Conservation (phyloP, 345 rosid species). For the Camelina laxa region DNA sequence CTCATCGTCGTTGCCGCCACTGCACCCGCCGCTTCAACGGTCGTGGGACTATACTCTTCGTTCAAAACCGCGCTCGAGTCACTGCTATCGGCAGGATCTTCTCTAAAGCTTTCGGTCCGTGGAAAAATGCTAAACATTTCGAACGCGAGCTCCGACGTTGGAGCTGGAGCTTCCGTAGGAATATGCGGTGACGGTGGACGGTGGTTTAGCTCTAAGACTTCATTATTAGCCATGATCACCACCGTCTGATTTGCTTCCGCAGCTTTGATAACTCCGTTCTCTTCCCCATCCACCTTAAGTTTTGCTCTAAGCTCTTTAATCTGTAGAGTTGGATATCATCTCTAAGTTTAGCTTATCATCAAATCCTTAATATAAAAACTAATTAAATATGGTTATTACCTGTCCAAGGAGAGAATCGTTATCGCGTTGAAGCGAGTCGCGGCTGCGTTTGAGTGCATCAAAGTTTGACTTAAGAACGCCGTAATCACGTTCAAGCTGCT, state of each 20-base stretch:
- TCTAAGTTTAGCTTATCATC: neutral
- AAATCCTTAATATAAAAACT: too few relatives aligned
- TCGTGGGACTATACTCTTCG: conserved; percentile 59
- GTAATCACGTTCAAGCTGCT: conserved; percentile 80
- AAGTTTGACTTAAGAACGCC: conserved; percentile 61
- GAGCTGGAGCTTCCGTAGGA: conserved; percentile 33
- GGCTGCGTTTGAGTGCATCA: conserved; percentile 65
- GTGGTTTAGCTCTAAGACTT: conserved; percentile 31
- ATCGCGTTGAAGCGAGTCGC: conserved; percentile 72
- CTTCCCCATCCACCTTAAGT: conserved; percentile 26
- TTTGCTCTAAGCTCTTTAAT: conserved; percentile 42
- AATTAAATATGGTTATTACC: conserved; percentile 48
- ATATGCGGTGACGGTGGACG: conserved; percentile 17
- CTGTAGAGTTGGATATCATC: conserved; percentile 1
- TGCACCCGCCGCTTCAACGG: conserved; percentile 14
- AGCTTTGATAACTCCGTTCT: conserved; percentile 1
- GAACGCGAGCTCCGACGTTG: conserved; percentile 45
- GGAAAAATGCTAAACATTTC: conserved; percentile 55
- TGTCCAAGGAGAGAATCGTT: conserved; percentile 75
- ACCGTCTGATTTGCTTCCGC: conserved; percentile 8
- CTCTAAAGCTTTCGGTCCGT: conserved; percentile 47
- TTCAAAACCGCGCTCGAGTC: conserved; percentile 91
- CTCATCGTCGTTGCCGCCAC: conserved; percentile 45
- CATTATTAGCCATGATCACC: conserved; percentile 7
- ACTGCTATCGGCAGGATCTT: conserved; percentile 72